Conservation (phyloP, 805 yeast species). For the Phaffomyces antillensis region DNA sequence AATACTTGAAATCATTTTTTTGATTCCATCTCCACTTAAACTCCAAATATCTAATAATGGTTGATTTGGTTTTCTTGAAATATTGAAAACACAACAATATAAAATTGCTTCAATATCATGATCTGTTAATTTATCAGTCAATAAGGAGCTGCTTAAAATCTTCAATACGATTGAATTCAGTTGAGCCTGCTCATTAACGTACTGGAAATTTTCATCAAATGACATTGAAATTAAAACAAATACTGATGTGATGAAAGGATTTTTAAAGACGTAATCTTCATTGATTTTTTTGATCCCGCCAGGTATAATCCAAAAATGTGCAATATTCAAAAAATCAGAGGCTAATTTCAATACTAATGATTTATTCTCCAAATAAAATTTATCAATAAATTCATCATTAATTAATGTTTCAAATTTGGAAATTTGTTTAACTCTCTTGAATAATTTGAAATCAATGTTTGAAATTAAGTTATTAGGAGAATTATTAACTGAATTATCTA, state of each 20-base stretch:
- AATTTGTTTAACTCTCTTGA: conserved; percentile 25
- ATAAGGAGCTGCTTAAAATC: conserved; percentile 40
- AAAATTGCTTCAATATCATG: conserved; percentile 56
- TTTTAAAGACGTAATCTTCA: conserved; percentile 38
- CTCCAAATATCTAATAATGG: conserved; percentile 46
- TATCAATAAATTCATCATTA: conserved; percentile 35
- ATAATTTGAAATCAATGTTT: conserved; percentile 32
- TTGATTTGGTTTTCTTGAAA: conserved; percentile 48
- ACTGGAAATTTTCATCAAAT: conserved; percentile 44
- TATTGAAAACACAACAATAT: conserved; percentile 46
- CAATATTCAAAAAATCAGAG: conserved; percentile 40
- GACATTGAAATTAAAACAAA: conserved; percentile 49
- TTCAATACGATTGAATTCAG: conserved; percentile 43
- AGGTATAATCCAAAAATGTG: conserved; percentile 57
- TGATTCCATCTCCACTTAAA: conserved; percentile 44
- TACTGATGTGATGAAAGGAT: conserved; percentile 49
- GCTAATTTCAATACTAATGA: conserved; percentile 38
- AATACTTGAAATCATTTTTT: conserved; percentile 39
- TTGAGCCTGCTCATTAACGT: conserved; percentile 39
- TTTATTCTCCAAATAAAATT: conserved; percentile 38
- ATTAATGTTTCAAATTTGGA: conserved; percentile 27
- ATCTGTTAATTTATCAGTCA: conserved; percentile 46
- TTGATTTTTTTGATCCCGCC: conserved; percentile 48
- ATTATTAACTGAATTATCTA: conserved; percentile 23
- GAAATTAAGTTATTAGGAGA: conserved; percentile 32